Evolutionary conservation across 768 basidiomycete genomes (phyloP), one percentile per base, ranked within the genome.

Genomic region (Mycena capillaripes): DNA sequence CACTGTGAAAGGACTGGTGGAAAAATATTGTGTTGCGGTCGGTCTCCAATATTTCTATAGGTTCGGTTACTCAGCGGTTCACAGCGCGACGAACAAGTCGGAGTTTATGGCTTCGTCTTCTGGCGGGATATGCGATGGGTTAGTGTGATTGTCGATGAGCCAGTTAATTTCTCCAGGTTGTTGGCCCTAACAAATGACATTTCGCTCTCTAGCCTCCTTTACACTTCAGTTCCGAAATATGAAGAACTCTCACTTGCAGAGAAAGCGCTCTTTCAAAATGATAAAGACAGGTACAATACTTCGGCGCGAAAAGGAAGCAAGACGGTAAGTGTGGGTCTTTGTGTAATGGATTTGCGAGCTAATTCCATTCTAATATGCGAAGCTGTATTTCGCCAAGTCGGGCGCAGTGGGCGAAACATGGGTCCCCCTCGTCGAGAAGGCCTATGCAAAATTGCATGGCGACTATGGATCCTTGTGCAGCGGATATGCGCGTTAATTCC

Each of bases 81-180:
- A 0, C 36, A 80, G 77, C 73, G 78, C 30, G 81, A 82, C 58
- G 80, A 82, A 62, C 40, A 76, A 56, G 76, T 79, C 69, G 81
- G 82, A 6, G 79, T 83, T 8, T 83, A 83, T 62, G 82, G 82
- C 11, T 83, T 83, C 75, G 79, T 82, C 17, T 83, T 83, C 71
- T 81, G 74, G 72, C 66, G 82, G 1, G 82, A 83, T 53, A 66
- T 72, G 44, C 75, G 77, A 30, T 83, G 82, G 82, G 78, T 78
- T 29, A 80, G 81, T 63, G 81, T 83, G 7, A 80, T 83, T 46
- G 80, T 83, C 38, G 82, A 83, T 65, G 82, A 83, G 81, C 79
- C n/a, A 29, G 80, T 79, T 4, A 14, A 52, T 57, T 83, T 56
- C 30, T 21, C 10, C 4, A 16, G 32, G 10, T 27, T 10, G 1